These are phyloP conservation scores for Globisporangium spiculum DNA, from an alignment of 352 stramenopile species.

Conservation along the genomic window DNA sequence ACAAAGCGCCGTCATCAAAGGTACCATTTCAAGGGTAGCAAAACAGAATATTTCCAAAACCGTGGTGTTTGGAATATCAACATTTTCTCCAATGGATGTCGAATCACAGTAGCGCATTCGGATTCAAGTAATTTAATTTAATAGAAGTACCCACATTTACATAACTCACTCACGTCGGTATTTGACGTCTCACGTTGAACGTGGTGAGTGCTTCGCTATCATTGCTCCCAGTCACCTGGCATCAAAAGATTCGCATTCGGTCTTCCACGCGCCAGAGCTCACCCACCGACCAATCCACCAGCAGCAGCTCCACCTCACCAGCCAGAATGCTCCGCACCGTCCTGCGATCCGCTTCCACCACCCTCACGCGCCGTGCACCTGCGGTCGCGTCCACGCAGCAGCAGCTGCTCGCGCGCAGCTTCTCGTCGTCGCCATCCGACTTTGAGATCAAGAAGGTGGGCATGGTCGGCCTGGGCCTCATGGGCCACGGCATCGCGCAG, in stretches of 20 bases:
- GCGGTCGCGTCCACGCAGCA: neutral
- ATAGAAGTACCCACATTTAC: neutral
- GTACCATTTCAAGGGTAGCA: neutral
- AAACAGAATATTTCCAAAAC: too few relatives aligned
- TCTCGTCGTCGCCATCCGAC: slow-evolving; percentile 25
- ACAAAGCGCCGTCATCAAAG: neutral
- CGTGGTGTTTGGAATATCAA: too few relatives aligned
- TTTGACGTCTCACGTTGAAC: neutral
- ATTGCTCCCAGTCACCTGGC: neutral
- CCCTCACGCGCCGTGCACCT: slow-evolving; percentile 5
- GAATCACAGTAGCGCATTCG: too few relatives aligned
- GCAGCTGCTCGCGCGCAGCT: slow-evolving; percentile 12
- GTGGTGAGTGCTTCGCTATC: neutral
- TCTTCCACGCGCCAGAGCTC: neutral
- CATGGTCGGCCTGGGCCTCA: slow-evolving; percentile 95
- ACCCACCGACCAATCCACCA: neutral
- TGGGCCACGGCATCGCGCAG: slow-evolving; percentile 98
- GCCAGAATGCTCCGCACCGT: neutral
- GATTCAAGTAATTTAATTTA: too few relatives aligned
- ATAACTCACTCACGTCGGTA: neutral
- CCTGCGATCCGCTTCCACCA: neutral
- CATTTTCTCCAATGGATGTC: too few relatives aligned
- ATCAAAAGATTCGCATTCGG: neutral
- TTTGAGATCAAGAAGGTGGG: slow-evolving; percentile 86
- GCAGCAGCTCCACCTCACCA: neutral